Evolutionary conservation across 805 yeast species (phyloP).

Genomic region (Candida montana): DNA sequence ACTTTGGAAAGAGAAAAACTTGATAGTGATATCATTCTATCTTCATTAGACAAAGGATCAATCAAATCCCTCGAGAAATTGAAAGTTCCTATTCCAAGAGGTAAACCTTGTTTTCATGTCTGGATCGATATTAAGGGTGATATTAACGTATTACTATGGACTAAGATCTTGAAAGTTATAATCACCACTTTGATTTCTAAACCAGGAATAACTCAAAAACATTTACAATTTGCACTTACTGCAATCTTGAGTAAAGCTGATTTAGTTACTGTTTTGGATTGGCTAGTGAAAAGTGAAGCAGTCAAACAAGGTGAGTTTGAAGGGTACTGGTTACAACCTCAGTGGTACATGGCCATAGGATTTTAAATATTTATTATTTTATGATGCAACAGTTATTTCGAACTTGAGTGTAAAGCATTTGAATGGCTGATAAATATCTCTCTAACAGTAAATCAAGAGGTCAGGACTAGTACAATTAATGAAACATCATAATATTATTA

Average conservation of each 20-base stretch:
- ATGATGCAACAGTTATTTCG: no score
- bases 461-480: no score
- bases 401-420: no score
- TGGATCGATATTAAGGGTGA: constrained; percentile 70
- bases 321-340: constrained; percentile 39
- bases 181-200: constrained; percentile 40
- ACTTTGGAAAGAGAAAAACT: constrained; percentile 60
- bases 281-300: constrained; percentile 41
- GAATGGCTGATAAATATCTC: no score
- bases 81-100: constrained; percentile 45
- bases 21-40: constrained; percentile 56
- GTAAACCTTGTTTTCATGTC: constrained; percentile 55
- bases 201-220: constrained; percentile 45
- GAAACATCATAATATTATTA: no score
- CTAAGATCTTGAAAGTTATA: constrained; percentile 42
- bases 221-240: constrained; percentile 21
- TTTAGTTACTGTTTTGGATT: constrained; percentile 32
- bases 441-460: no score
- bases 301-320: constrained; percentile 28
- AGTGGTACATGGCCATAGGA: constrained; percentile 44
- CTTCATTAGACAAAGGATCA: constrained; percentile 11
- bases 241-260: constrained; percentile 27
- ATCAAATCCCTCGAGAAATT: constrained; percentile 11
- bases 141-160: constrained; percentile 59
- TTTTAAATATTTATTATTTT: constrained; percentile 3